Evolutionary conservation across 305 asterid species (phyloP).

Genomic region (Stenogyne calaminthoides): DNA sequence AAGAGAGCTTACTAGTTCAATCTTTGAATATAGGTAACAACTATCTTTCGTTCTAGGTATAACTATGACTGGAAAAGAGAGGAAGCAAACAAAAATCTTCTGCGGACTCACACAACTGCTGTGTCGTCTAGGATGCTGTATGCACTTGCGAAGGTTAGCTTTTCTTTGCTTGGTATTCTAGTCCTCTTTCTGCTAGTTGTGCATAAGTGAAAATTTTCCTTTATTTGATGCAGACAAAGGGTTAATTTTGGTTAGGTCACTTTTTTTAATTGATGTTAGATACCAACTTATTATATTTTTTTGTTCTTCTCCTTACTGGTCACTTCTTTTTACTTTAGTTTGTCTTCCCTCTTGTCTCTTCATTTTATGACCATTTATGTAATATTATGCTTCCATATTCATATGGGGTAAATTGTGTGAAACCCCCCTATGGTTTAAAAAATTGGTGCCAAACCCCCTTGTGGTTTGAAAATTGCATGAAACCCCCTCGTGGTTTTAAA

Average conservation of each 20-base stretch:
- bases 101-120: slow-evolving; percentile 97
- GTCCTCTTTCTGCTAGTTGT: not conserved
- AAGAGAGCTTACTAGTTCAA: not conserved
- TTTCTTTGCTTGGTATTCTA: slow-evolving; percentile 11
- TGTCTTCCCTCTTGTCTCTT: not conserved
- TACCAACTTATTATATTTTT: not conserved
- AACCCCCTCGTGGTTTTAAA: too few relatives aligned
- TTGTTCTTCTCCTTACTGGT: not conserved
- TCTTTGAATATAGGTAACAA: slow-evolving; percentile 18
- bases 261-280: not conserved
- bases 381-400: too few relatives aligned
- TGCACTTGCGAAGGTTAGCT: slow-evolving; percentile 79
- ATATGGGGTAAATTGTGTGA: too few relatives aligned
- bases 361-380: too few relatives aligned
- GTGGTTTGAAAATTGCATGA: too few relatives aligned
- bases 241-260: not conserved
- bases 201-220: not conserved
- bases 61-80: slow-evolving; percentile 94
- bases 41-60: slow-evolving; percentile 52
- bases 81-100: slow-evolving; percentile 92
- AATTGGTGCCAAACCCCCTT: too few relatives aligned
- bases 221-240: not conserved
- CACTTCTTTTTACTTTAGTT: not conserved
- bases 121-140: slow-evolving; percentile 96
- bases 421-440: too few relatives aligned